Conservation (phyloP, 2,329 filamentous ascomycete species). For the Cordyceps tenuipes region DNA sequence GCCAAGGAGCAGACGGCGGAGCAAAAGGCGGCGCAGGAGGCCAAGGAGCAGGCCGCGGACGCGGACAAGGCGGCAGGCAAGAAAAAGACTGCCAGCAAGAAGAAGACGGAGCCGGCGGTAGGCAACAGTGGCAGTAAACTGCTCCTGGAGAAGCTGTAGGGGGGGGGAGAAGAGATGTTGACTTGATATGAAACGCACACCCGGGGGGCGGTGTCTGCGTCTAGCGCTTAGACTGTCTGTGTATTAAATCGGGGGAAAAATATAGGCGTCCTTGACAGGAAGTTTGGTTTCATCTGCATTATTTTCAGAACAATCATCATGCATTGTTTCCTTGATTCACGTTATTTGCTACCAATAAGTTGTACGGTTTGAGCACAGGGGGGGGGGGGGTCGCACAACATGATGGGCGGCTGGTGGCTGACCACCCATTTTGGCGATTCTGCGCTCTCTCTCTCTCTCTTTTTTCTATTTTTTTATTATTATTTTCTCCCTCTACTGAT, state of each 20-base stretch:
- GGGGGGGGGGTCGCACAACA: not conserved
- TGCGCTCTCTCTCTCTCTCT: not conserved
- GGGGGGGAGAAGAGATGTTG: not conserved
- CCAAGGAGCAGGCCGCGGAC: constrained; percentile 36
- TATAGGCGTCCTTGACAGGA: constrained; percentile 6
- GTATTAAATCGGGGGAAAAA: constrained; percentile 1
- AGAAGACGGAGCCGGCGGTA: constrained; percentile 35
- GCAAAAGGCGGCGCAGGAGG: constrained; percentile 44
- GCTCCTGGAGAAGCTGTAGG: constrained; percentile 48
- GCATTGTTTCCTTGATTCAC: not conserved
- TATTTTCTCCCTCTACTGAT: not conserved
- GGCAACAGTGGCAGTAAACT: constrained; percentile 57
- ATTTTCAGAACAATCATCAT: constrained; percentile 1
- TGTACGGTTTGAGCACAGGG: too few species aligned
- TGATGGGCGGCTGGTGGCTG: constrained; percentile 4
- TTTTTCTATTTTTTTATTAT: not conserved
- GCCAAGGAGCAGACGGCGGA: constrained; percentile 49
- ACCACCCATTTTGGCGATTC: not conserved
- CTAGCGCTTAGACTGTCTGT: constrained; percentile 5
- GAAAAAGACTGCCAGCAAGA: constrained; percentile 23
- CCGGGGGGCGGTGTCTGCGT: not conserved
- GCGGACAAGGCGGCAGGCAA: constrained; percentile 35
- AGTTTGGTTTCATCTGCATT: not conserved
- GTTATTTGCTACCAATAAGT: not conserved
- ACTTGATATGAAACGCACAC: constrained; percentile 7